Base-by-base conservation (phyloP, 169 alveolate genomes). In the Babesia ovata region DNA sequence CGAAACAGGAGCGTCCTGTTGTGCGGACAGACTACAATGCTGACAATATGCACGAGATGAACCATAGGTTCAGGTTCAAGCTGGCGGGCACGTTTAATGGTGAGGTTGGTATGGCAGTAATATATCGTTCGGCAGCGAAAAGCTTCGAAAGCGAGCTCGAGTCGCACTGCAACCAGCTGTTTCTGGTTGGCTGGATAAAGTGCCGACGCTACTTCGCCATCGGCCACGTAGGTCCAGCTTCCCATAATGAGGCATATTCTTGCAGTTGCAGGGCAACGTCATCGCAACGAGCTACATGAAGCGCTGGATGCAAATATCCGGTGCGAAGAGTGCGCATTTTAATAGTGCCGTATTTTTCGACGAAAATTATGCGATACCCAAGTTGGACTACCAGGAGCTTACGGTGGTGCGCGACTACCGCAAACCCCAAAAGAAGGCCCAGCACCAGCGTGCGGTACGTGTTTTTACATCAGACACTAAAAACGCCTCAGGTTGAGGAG, bases 161-260 rank as follows among this genome's bases (percentile, higher is more conserved):
- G 62, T 73, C 86, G 36, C 57, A 73, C 60, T 83, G 90, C 69
- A 83, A 83, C 54, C 86, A 83, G 67, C 48, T 83, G 39, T 83
- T 75, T 42, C 86, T 83, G 21, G 90, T 83, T 6, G 90, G 90
- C 29, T 83, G 90, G 90, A 83, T 83, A 42, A 83, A 83, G 71
- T 83, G 90, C 49, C 60, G 90, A 22, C 56, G 75, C 48, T 53
- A 49, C 29, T 83, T 83, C 56, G 85, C 90, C 50, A 67, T 75
- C 46, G 90, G 90, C 29, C 90, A 83, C 69, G 90, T 83, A 59
- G 19, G 77, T 75, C 19, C 50, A 10, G 36, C 22, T 3, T n/a
- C n/a, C 56, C 12, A 4, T 63, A 2, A 2, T 24, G 44, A 14
- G 29, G 16, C 33, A 48, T 3, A 46, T 16, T 6, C 36, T 24